These are phyloP conservation scores for Garcia nutans DNA, from an alignment of 345 rosid species.

Conservation along the genomic window DNA sequence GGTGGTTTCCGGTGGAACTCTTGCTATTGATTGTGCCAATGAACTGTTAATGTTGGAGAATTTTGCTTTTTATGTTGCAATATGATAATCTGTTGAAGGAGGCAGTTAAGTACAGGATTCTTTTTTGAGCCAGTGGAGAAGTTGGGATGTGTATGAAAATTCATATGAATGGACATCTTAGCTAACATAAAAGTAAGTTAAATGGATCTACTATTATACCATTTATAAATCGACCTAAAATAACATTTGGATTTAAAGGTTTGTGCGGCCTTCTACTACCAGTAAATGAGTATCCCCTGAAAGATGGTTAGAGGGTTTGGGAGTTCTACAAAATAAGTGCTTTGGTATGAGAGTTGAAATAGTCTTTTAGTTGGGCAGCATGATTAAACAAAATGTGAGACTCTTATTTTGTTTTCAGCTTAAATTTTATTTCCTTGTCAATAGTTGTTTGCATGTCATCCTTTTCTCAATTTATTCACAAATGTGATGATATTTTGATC, in stretches of 20 bases:
- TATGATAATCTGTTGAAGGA: too few species aligned
- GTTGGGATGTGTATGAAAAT: not conserved
- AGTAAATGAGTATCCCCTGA: not conserved
- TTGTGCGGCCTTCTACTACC: too few species aligned
- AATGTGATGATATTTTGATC: not conserved
- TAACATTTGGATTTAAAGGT: not conserved
- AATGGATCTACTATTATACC: not conserved
- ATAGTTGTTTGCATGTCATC: constrained; percentile 1
- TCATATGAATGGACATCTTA: not conserved
- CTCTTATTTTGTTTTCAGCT: not conserved
- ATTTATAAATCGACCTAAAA: not conserved
- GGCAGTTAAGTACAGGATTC: too few species aligned
- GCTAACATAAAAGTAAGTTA: not conserved
- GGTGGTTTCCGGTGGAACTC: too few species aligned
- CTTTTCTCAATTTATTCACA: constrained; percentile 2
- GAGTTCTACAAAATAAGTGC: not conserved
- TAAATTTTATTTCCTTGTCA: not conserved
- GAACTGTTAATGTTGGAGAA: too few species aligned
- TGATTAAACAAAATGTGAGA: not conserved
- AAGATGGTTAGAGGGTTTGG: not conserved
- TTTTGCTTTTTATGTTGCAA: too few species aligned
- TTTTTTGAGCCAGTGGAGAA: not conserved
- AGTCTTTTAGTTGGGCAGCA: not conserved
- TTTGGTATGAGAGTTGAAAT: not conserved
- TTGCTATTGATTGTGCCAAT: too few species aligned